Evolutionary conservation across 1,284 basidiomycete genomes (phyloP), one percentile per base, ranked within the genome.

Genomic region (Rhodotorula sp.): DNA sequence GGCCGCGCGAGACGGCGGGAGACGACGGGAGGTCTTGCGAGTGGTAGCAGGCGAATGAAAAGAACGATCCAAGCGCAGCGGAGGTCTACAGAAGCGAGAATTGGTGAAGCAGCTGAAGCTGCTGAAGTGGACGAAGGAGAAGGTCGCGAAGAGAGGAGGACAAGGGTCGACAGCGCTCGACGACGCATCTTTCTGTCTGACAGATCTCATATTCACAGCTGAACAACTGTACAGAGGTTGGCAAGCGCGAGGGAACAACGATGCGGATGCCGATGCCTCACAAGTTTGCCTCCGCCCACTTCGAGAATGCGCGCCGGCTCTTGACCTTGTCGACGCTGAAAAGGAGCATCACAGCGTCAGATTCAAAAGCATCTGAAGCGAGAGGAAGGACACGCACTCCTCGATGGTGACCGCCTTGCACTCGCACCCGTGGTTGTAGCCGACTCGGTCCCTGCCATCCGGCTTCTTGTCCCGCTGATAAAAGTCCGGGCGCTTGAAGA

Each of bases 351-450:
- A 7, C 5, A 2, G 26, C n/a, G 20, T 58, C 28, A 58, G 57
- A n/a, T 10, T 2, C 11, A 11, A n/a, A 5, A n/a, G 18, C 13
- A 40, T 16, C 22, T 4, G 5, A 20, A 13, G 37, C 5, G 28
- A 9, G 34, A 18, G 5, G 40, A 22, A 18, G 26, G 22, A 10
- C 18, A 52, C 50, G 24, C 22, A 61, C 59, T 91, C 89, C 4
- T 80, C 80, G 75, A 82, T 81, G 2, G 87, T 87, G 50, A 91
- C 80, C 0, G 84, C 82, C 26, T 84, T 84, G 75, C 85, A 88
- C 77, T 89, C 86, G 58, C 85, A 83, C 7, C 85, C 90, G 74
- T 91, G 89, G 76, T 91, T 89, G 76, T 92, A 92, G 11, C 90
- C 90, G 68, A 92, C 76, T 68, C 90, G 85, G 59, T 83, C 81